Evolutionary conservation across 768 basidiomycete species (phyloP).

Genomic region (Aureoboletus auriporus): DNA sequence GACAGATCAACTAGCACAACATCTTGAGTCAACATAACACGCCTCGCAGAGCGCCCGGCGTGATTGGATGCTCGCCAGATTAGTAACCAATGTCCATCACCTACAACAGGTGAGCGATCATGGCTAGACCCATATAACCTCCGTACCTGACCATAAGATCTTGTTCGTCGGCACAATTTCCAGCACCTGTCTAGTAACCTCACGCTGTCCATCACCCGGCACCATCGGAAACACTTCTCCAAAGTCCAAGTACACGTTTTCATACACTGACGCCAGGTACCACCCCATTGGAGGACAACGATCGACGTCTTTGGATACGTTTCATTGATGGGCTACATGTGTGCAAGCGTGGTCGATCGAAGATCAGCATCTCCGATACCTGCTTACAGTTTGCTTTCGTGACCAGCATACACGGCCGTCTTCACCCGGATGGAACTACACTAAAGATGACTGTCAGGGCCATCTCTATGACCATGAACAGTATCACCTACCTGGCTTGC

Average conservation of each 20-base stretch:
- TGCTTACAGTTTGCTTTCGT: conserved; percentile 1
- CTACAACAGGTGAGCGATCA: conserved; percentile 7
- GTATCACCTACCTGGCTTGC: conserved; percentile 54
- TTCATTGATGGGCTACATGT: conserved; percentile 65
- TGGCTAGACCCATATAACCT: neutral
- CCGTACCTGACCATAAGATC: conserved; percentile 75
- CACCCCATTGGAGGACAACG: conserved; percentile 70
- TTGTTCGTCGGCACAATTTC: conserved; percentile 76
- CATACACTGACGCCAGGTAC: conserved; percentile 67
- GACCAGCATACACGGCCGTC: neutral
- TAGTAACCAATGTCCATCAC: conserved; percentile 52
- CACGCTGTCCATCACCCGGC: conserved; percentile 58
- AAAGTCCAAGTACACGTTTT: conserved; percentile 76
- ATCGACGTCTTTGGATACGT: conserved; percentile 56
- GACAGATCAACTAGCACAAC: conserved; percentile 43
- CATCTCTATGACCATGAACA: too few relatives aligned
- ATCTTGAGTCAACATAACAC: neutral
- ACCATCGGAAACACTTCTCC: conserved; percentile 75
- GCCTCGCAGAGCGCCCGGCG: conserved; percentile 60
- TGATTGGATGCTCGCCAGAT: conserved; percentile 62
- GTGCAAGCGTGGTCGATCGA: conserved; percentile 51
- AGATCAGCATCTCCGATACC: conserved; percentile 75
- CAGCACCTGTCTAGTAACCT: conserved; percentile 56
- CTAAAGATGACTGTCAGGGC: conserved; percentile 30
- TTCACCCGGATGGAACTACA: conserved; percentile 75